phyloP scores from a whole-genome alignment of 495 filamentous ascomycete genomes.

The Penicillium chermesinum region DNA sequence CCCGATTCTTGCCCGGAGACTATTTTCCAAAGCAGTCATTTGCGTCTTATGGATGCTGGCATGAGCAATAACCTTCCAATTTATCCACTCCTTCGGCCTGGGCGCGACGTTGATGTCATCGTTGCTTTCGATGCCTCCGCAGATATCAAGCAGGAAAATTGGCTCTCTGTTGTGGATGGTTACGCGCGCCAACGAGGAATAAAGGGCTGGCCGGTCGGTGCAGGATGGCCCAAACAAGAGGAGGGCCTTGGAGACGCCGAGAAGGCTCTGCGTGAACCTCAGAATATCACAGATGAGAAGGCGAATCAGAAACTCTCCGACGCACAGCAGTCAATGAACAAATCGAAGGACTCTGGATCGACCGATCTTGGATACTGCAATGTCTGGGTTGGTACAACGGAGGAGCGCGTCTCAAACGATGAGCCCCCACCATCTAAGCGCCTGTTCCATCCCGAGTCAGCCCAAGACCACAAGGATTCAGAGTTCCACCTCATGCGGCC shows the following conservation, averaged over 20 bases:
- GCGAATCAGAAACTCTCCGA: constrained; percentile 58
- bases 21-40: constrained; percentile 60
- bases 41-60: constrained; percentile 93
- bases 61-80: constrained; percentile 98
- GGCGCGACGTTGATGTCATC: constrained; percentile 84
- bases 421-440: constrained; percentile 65
- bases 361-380: constrained; percentile 81
- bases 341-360: constrained; percentile 2
- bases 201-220: constrained; percentile 88
- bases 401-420: constrained; percentile 56
- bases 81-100: constrained; percentile 85
- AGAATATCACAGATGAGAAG: constrained; percentile 53
- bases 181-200: constrained; percentile 84
- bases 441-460: constrained; percentile 33
- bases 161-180: constrained; percentile 87
- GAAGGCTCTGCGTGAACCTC: constrained; percentile 62
- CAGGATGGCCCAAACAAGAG: constrained; percentile 73
- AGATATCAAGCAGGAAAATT: constrained; percentile 82
- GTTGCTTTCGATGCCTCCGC: constrained; percentile 84
- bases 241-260: constrained; percentile 50
- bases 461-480: constrained; percentile 40
- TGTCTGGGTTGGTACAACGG: constrained; percentile 83
- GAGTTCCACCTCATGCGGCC: constrained; percentile 71
- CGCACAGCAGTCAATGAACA: constrained; percentile 38
- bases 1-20: constrained; percentile 69